Evolutionary conservation across 305 asterid species (phyloP), one percentile per base, ranked within the genome.

Genomic region (Fraxinus paxiana): DNA sequence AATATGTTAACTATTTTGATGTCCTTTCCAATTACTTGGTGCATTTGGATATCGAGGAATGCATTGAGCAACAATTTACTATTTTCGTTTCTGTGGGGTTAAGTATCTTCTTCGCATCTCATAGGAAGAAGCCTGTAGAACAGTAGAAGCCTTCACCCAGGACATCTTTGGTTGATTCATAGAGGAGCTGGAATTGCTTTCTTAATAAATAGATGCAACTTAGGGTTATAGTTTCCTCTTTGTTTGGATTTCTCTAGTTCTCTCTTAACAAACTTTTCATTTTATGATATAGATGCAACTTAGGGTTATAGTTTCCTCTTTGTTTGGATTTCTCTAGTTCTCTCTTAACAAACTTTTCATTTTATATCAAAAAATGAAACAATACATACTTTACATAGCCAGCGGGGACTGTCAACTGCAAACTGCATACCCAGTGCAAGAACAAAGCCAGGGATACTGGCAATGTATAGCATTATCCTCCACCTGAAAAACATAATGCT

Each of bases 331-430:
- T 31, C 41, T 69, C 10, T 12, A 6, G 18, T 69, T 15, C 24
- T 69, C 75, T 31, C 30, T 69, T 5, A 54, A 77, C 73, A 75
- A 41, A 75, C 26, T 26, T 83, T 34, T 73, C 81, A 35, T 51
- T 61, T n/a, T 75, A 34, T 1, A 69, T 33, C 6, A 77, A 77
- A 72, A 41, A 17, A 71, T 33, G 78, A 82, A 83, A 65, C 34
- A 13, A 41, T 37, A 33, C 87, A 84, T 91, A 92, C 97, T 86
- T 91, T 94, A 83, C 97, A 91, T 18, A 94, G 87, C 98, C 98
- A 94, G 74, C 97, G 97, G 54, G 98, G 98, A 87, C 98, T 92
- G 72, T 94, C 98, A 30, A 91, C 95, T 12, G 97, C 86, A 86
- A 92, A 90, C 83, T 94, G 97, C 95, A 92, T 92, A 77, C 98